Conservation (phyloP, 2,329 filamentous ascomycete genomes). For the Aureobasidium sp. region DNA sequence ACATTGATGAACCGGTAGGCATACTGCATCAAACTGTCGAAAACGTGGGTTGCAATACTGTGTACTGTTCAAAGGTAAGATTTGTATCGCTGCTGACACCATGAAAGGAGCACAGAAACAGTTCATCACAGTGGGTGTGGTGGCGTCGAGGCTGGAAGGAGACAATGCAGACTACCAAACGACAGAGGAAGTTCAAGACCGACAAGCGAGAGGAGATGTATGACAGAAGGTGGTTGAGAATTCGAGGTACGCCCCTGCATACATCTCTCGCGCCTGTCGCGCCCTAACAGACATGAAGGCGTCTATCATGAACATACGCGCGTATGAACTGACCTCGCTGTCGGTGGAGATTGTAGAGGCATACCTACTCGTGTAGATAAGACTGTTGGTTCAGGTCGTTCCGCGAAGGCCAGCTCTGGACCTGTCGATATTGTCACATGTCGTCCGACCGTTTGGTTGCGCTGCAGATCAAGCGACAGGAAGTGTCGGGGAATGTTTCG, state of each 20-base stretch:
- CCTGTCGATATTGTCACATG: background rate
- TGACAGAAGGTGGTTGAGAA: background rate
- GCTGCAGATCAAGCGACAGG: background rate
- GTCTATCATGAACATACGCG: background rate
- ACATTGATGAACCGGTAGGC: too few species aligned
- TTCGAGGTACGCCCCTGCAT: conserved; percentile 3
- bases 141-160: background rate
- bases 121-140: background rate
- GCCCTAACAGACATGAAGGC: background rate
- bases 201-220: background rate
- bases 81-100: background rate
- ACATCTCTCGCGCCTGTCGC: background rate
- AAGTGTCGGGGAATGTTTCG: background rate
- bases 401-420: background rate
- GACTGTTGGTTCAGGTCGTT: background rate
- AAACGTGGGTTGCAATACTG: background rate
- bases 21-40: too few species aligned
- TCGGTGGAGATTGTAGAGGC: background rate
- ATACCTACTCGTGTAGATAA: background rate
- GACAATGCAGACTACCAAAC: background rate
- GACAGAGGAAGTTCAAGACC: background rate
- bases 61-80: background rate
- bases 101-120: background rate
- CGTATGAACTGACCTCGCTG: background rate
- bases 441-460: background rate